Conservation (phyloP, 768 basidiomycete species). For the Trametes villosa region DNA sequence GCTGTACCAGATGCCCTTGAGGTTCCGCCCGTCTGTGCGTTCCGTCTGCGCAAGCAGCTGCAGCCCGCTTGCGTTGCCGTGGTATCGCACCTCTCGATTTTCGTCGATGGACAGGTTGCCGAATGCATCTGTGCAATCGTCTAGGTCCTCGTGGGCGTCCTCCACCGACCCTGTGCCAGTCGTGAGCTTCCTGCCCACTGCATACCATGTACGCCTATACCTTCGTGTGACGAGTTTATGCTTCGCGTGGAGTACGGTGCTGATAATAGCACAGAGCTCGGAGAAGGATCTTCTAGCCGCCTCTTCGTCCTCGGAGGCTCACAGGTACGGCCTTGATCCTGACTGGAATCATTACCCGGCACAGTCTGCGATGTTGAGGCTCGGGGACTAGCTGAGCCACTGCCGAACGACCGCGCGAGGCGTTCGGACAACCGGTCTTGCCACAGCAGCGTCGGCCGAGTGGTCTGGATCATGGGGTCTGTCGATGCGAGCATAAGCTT, state of each 20-base stretch:
- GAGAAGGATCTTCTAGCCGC: conserved; percentile 41
- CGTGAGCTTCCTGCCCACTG: too few species aligned
- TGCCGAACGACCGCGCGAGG: conserved; percentile 36
- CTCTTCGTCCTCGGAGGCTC: conserved; percentile 51
- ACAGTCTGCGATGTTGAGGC: not conserved
- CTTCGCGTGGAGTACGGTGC: not conserved
- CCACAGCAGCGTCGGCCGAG: conserved; percentile 68
- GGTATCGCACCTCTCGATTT: conserved; percentile 83
- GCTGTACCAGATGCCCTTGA: conserved; percentile 38
- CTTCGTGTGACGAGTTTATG: not conserved
- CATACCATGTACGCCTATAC: too few species aligned
- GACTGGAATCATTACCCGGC: not conserved
- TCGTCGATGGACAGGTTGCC: conserved; percentile 78
- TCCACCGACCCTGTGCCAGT: conserved; percentile 16
- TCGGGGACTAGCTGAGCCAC: conserved; percentile 30
- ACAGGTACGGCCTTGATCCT: conserved; percentile 4
- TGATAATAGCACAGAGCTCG: not conserved
- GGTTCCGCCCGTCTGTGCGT: conserved; percentile 72
- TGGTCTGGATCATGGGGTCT: conserved; percentile 17
- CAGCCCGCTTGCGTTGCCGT: conserved; percentile 76
- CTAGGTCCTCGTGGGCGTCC: conserved; percentile 30
- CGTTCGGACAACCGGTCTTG: conserved; percentile 71
- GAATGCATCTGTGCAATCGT: conserved; percentile 55
- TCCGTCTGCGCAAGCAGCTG: conserved; percentile 68
- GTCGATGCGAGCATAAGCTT: not conserved